Base-by-base conservation (phyloP, 441 rosid genomes). In the Brassica balearica region DNA sequence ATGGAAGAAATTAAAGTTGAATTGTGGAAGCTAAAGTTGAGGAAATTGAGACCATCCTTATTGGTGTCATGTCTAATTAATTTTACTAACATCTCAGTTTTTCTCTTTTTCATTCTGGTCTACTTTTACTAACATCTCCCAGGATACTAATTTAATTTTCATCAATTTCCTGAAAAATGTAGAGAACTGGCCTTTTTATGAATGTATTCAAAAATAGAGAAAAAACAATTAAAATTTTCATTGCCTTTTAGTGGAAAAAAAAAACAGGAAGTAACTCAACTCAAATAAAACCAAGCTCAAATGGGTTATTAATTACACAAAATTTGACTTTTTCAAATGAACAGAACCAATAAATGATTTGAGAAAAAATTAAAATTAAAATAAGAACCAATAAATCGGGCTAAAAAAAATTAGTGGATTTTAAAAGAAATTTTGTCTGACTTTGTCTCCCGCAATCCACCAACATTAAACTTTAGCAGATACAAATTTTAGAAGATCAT, bases 21-120 rank as follows among this genome's bases (percentile, higher is more conserved):
- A 48, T n/a, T 70, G 59, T 15, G 71, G 51, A 69, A 36, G 74
- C 65, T 63, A 68, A 56, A 72, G 55, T 29, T 77, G 63, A 64
- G 2, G 27, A 76, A 36, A 19, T 32, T 63, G 34, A 71, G 41
- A 53, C 72, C 73, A 66, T 59, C 55, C 63, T 29, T 66, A 29
- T 77, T 72, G 73, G 62, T 77, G 43, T 77, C 68, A 71, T 58
- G 27, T 72, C 81, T 19, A 58, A 5, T 41, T 56, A 41, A 19
- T 32, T 65, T 65, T 65, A 14, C 6, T 32, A 14, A 64, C 48
- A 64, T 76, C 14, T 56, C 10, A 19, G 46, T 56, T 15, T 56
- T 19, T 19, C 8, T 17, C 15, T 6, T 53, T 6, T 17, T 19
- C 1, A 12, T 1, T n/a, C 14, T 17, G 60, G 60, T 55, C 20